These are phyloP conservation scores for Trametes cubensis DNA, from an alignment of 768 basidiomycete species.

Conservation along the genomic window DNA sequence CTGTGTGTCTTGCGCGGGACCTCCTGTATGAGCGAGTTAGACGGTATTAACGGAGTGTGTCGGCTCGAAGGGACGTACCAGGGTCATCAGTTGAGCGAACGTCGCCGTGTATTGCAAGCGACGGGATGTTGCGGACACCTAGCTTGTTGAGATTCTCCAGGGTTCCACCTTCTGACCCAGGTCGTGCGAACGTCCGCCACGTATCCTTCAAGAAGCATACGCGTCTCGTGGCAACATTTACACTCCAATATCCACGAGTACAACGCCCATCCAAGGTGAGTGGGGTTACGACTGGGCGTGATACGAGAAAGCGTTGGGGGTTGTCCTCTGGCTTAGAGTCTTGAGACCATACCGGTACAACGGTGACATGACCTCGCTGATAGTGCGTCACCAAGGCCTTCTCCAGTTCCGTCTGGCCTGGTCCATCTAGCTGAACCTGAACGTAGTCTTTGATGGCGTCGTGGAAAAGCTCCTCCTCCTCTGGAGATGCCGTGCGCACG, in stretches of 20 bases:
- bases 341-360: not conserved
- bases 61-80: slow-evolving; percentile 1
- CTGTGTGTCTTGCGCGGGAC: not conserved
- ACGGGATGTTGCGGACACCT: slow-evolving; percentile 9
- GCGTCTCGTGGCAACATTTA: not conserved
- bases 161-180: slow-evolving; percentile 7
- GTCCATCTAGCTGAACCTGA: not conserved
- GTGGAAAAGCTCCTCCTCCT: slow-evolving; percentile 8
- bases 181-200: not conserved
- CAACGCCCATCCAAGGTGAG: slow-evolving; percentile 1
- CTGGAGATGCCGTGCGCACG: no score
- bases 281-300: slow-evolving; percentile 10
- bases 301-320: not conserved
- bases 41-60: not conserved
- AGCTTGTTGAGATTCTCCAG: not conserved
- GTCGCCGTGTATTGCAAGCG: slow-evolving; percentile 2
- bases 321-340: not conserved
- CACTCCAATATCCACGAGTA: slow-evolving; percentile 17
- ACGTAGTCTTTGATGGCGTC: not conserved
- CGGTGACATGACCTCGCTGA: not conserved
- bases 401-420: not conserved
- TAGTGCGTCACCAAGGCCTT: slow-evolving; percentile 12
- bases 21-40: slow-evolving; percentile 32
- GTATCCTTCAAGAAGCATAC: slow-evolving; percentile 19
- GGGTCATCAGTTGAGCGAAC: not conserved